Conservation (phyloP, 2,329 filamentous ascomycete species). For the Sporothrix curviconia region DNA sequence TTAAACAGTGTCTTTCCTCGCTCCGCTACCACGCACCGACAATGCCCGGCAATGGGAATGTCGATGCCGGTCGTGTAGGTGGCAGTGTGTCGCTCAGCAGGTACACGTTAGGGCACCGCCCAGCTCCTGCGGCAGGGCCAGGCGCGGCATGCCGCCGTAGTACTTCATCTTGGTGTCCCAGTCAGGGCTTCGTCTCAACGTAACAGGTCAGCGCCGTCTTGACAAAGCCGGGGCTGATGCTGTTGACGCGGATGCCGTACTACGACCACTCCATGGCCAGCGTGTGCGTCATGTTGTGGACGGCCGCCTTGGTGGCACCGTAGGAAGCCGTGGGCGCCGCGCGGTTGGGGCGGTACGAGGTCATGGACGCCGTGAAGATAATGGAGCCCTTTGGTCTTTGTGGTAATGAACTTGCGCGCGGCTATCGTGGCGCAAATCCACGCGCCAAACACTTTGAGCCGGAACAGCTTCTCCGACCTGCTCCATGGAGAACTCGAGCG, state of each 20-base stretch:
- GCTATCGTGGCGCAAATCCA: conserved; percentile 41
- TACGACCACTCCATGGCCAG: conserved; percentile 34
- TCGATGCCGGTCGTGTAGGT: conserved; percentile 45
- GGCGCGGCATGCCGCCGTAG: conserved; percentile 49
- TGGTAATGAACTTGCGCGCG: conserved; percentile 35
- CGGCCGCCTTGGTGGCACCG: conserved; percentile 46
- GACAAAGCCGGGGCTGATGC: conserved; percentile 38
- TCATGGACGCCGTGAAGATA: conserved; percentile 43
- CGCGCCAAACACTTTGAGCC: conserved; percentile 42
- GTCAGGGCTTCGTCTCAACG: conserved; percentile 44
- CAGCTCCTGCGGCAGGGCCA: conserved; percentile 47
- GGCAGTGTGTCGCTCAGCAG: conserved; percentile 46
- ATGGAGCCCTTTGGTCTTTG: conserved; percentile 30
- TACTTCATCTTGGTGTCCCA: conserved; percentile 53
- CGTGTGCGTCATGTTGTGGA: conserved; percentile 53
- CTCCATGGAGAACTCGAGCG: conserved; percentile 35
- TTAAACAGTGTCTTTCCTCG: not conserved
- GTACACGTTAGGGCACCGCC: conserved; percentile 52
- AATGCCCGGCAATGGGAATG: conserved; percentile 37
- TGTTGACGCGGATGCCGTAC: conserved; percentile 41
- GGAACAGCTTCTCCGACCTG: conserved; percentile 36
- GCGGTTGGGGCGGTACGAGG: conserved; percentile 41
- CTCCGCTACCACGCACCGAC: conserved; percentile 24
- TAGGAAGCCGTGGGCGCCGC: conserved; percentile 46
- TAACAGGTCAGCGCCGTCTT: conserved; percentile 43